phyloP scores from a whole-genome alignment of 257 asterid species.

The Thymus quinquecostatus region DNA sequence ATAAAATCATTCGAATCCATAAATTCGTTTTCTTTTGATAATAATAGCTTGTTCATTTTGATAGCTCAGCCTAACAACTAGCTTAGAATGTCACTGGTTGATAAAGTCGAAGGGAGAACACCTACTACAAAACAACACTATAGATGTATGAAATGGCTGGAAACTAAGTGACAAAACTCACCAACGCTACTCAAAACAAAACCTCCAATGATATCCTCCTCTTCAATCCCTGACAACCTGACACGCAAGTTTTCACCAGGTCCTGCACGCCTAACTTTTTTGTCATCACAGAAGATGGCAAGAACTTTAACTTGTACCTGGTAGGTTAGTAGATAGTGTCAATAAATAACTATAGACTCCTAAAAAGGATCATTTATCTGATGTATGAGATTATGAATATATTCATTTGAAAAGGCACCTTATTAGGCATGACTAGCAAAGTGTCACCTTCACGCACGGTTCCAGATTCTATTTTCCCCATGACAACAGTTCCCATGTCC shows the following conservation, averaged over 20 bases:
- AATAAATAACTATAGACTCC: slow-evolving; percentile 3
- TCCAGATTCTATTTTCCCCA: slow-evolving; percentile 98
- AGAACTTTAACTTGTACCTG: slow-evolving; percentile 85
- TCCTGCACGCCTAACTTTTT: slow-evolving; percentile 68
- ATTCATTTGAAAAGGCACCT: slow-evolving; percentile 47
- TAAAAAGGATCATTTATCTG: slow-evolving; percentile 5
- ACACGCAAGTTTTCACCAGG: slow-evolving; percentile 98
- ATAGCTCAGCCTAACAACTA: not conserved
- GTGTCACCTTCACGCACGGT: slow-evolving; percentile 82
- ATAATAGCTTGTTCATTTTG: not conserved
- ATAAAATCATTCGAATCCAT: slow-evolving; percentile 4
- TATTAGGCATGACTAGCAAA: slow-evolving; percentile 90
- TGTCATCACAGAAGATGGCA: slow-evolving; percentile 76
- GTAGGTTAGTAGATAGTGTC: slow-evolving; percentile 4
- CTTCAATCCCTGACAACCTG: slow-evolving; percentile 85
- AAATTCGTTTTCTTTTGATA: not conserved
- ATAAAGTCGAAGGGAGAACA: not conserved
- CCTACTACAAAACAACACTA: too few relatives aligned
- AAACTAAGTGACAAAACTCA: slow-evolving; percentile 38
- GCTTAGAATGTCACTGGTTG: not conserved
- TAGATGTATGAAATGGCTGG: not conserved
- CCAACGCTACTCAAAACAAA: slow-evolving; percentile 73
- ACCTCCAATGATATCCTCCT: slow-evolving; percentile 77
- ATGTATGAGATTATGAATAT: slow-evolving; percentile 4
- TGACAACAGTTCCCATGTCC: slow-evolving; percentile 95